Base-by-base conservation (phyloP, 164 flowering plant species). In the Hamamelis virginiana region DNA sequence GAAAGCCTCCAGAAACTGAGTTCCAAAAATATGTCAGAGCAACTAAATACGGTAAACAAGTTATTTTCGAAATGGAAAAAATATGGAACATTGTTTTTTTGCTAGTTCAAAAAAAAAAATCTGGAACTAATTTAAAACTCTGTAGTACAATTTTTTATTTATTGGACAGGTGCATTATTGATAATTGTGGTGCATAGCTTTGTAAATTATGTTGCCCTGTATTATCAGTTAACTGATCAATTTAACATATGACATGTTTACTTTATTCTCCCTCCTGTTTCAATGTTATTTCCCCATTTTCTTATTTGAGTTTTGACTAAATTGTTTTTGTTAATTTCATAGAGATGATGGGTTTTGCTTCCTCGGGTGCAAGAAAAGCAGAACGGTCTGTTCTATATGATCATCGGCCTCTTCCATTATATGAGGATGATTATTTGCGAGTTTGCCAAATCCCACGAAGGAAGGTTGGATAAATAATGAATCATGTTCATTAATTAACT, bases 1-100 rank as follows among this genome's bases (percentile, higher is more conserved):
- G 46, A 51, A 68, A n/a, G 22, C 73, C 73, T 65, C 89, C 91
- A 43, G 75, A 80, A 64, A 82, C 89, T n/a, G 85, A 80, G 62
- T 87, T 87, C 66, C 91, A 87, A 61, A 76, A 71, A 56, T 83
- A 71, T 67, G 82, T 87, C 9, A 80, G 91, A 66, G 75, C 81
- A 62, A 71, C 80, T 46, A 65, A 78, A 75, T 21, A 51, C 58
- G 91, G 89, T 85, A 69, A 69, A 72, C 58, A 56, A 14, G 4
- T 72, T 59, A 11, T 47, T 26, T 45, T 62, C 65, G 9, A 41
- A 23, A 12, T 62, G n/a, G n/a, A n/a, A 12, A 44, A 1, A 15
- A 11, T 47, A 15, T 38, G 10, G 46, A 8, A 38, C 6, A 9
- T 52, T 19, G 1, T 9, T 16, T 16, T 52, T 16, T 8, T 16